phyloP scores from a whole-genome alignment of 768 basidiomycete genomes.

The Tylopilus cervinicoccineus region DNA sequence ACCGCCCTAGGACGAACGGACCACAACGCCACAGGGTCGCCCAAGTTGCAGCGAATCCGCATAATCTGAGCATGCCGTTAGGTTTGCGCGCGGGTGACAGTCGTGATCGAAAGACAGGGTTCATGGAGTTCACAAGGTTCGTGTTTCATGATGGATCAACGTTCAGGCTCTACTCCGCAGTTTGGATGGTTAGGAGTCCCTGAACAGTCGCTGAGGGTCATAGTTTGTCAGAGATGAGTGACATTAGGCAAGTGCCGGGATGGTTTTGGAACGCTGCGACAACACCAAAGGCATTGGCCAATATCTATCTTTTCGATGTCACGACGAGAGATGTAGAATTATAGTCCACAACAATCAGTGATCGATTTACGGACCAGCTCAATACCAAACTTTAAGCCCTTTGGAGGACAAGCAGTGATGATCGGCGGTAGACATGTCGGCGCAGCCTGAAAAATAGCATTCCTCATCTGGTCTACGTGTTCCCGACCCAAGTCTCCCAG shows the following conservation, averaged over 20 bases:
- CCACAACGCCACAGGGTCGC: background rate
- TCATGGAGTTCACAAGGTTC: background rate
- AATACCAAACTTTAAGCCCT: constrained; percentile 54
- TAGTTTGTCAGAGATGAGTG: constrained; percentile 4
- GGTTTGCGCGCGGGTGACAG: background rate
- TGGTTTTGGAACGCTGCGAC: no score
- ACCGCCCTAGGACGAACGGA: background rate
- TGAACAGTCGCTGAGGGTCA: background rate
- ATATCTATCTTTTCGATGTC: background rate
- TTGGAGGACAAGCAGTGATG: constrained; percentile 45
- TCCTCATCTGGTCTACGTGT: constrained; percentile 40
- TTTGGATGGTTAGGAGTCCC: background rate
- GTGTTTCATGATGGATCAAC: background rate
- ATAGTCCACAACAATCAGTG: constrained; percentile 51
- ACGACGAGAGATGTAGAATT: background rate
- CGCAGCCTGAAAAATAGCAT: constrained; percentile 47
- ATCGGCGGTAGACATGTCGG: constrained; percentile 68
- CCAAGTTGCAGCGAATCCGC: constrained; percentile 1
- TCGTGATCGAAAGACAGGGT: background rate
- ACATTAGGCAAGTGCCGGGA: no score
- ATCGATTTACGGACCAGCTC: constrained; percentile 56
- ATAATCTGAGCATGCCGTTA: constrained; percentile 9
- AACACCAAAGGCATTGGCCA: background rate
- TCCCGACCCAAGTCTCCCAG: constrained; percentile 34
- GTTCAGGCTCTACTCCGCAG: background rate